phyloP scores from a whole-genome alignment of 2,329 filamentous ascomycete species.

The Aspergillus tamarii region DNA sequence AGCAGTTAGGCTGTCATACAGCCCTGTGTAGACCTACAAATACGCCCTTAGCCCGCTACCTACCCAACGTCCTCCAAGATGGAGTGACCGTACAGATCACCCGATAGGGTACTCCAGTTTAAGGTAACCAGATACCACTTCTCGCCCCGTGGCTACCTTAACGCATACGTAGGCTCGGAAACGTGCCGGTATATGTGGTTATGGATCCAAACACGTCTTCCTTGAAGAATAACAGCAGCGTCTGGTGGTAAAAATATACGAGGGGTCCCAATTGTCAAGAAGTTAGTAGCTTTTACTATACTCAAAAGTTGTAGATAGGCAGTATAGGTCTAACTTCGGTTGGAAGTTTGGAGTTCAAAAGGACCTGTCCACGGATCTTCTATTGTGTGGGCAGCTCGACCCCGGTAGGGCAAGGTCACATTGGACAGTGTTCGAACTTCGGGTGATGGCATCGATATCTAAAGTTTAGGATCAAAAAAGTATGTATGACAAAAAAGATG shows the following conservation, averaged over 20 bases:
- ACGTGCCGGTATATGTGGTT: neutral
- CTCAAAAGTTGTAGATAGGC: neutral
- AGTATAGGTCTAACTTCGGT: too few species aligned
- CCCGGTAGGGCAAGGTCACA: too few species aligned
- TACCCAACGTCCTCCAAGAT: neutral
- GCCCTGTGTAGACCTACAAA: neutral
- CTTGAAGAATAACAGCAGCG: neutral
- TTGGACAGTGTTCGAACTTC: neutral
- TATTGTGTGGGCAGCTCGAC: neutral
- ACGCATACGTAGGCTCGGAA: neutral
- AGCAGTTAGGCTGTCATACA: too few species aligned
- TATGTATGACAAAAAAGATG: neutral
- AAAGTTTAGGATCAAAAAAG: too few species aligned
- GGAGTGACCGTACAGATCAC: neutral
- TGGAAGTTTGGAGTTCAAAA: too few species aligned
- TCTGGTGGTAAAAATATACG: accelerated
- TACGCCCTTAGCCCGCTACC: neutral
- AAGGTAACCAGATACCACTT: neutral
- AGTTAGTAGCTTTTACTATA: too few species aligned
- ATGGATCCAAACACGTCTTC: neutral
- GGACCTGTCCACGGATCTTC: neutral
- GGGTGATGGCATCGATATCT: too few species aligned
- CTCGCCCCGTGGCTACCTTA: neutral
- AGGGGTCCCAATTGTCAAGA: neutral
- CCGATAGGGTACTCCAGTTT: neutral